phyloP scores from a whole-genome alignment of 202 grass and related monocot genomes.

The Zizania palustris region DNA sequence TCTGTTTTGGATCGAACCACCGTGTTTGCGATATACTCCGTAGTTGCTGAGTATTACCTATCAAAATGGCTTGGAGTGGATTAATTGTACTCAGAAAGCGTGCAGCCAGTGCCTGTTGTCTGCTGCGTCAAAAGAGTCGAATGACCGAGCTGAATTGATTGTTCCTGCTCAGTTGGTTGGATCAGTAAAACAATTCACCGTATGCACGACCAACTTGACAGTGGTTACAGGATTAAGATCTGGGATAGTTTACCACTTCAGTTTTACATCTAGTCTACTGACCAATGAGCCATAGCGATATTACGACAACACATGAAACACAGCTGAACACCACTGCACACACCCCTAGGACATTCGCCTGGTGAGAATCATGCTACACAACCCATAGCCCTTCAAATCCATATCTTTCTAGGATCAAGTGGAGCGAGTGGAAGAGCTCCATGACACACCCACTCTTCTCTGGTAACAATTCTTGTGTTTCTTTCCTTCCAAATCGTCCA shows the following conservation, averaged over 20 bases:
- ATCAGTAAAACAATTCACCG: not conserved
- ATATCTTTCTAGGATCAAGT: too few species aligned
- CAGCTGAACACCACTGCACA: too few species aligned
- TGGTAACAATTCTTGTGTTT: too few species aligned
- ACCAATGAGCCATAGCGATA: not conserved
- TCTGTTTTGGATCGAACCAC: not conserved
- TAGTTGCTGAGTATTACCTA: not conserved
- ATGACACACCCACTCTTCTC: too few species aligned
- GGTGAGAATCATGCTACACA: too few species aligned
- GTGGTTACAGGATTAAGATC: not conserved
- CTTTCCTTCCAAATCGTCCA: too few species aligned
- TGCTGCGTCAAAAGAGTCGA: constrained; percentile 1
- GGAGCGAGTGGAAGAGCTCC: too few species aligned
- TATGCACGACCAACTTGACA: not conserved
- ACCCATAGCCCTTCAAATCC: too few species aligned
- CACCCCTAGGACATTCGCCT: too few species aligned
- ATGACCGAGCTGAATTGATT: not conserved
- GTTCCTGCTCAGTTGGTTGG: not conserved
- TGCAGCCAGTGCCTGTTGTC: not conserved
- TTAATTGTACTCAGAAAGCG: not conserved
- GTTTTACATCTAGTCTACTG: not conserved
- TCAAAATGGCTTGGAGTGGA: not conserved
- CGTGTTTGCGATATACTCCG: not conserved
- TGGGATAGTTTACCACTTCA: not conserved
- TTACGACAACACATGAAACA: too few species aligned